Percentiles rank a stretch among this genome's conserved stretches.
phyloP scores from a whole-genome alignment of 2,329 filamentous ascomycete species.

The Aureobasidium sp. region DNA sequence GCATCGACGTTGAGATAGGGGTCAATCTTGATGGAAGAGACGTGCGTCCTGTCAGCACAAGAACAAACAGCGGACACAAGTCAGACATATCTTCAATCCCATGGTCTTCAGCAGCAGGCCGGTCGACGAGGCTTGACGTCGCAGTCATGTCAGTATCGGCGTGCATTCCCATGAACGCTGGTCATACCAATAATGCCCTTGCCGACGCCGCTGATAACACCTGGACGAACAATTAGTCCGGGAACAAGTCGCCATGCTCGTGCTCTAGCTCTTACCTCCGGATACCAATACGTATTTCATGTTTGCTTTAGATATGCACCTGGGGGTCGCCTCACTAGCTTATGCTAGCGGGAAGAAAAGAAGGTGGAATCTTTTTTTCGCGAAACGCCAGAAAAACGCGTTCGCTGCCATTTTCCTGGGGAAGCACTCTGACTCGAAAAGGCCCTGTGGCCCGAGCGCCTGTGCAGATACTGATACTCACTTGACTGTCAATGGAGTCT shows the following conservation, averaged over 20 bases:
- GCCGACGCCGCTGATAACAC: constrained; percentile 53
- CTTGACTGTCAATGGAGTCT: background rate
- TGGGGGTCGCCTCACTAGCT: constrained; percentile 34
- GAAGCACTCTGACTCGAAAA: constrained; percentile 5
- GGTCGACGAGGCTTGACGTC: constrained; percentile 56
- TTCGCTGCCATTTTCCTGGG: background rate
- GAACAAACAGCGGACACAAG: background rate
- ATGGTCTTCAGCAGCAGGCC: constrained; percentile 72
- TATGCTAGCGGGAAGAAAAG: constrained; percentile 37
- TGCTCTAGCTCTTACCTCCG: constrained; percentile 51
- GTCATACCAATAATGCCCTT: constrained; percentile 61
- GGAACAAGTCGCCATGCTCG: background rate
- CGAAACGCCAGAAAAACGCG: constrained; percentile 16
- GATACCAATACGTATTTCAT: constrained; percentile 82
- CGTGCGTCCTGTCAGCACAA: constrained; percentile 37
- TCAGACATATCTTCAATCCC: constrained; percentile 63
- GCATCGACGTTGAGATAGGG: constrained; percentile 72
- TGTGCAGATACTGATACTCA: background rate
- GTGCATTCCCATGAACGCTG: constrained; percentile 6
- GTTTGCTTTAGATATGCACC: constrained; percentile 34
- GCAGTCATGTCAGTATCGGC: constrained; percentile 23
- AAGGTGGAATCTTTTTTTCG: constrained; percentile 21
- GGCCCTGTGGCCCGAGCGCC: background rate
- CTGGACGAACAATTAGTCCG: constrained; percentile 22
- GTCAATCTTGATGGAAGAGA: constrained; percentile 63